phyloP scores from a whole-genome alignment of 352 stramenopile genomes.

The Phytophthora parvispora region DNA sequence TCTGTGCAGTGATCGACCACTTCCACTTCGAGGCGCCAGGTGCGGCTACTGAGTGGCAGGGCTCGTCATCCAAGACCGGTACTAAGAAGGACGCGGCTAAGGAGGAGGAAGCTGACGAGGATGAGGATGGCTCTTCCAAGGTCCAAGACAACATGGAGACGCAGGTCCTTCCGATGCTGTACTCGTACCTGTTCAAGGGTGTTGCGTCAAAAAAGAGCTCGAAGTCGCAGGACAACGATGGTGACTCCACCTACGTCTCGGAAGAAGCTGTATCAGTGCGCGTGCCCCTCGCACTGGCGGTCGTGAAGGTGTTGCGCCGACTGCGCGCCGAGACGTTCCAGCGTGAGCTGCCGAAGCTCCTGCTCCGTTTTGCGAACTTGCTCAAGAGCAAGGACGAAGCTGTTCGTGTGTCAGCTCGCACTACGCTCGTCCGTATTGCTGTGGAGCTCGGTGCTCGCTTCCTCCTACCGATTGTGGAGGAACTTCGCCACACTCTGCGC shows the following conservation, averaged over 20 bases:
- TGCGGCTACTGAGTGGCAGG: slow-evolving; percentile 49
- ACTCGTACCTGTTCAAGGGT: slow-evolving; percentile 89
- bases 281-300: slow-evolving; percentile 94
- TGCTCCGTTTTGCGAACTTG: slow-evolving; percentile 93
- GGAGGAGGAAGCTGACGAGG: slow-evolving; percentile 23
- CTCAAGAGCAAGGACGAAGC: slow-evolving; percentile 94
- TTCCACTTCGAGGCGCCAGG: slow-evolving; percentile 95
- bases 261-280: slow-evolving; percentile 74
- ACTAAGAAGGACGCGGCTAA: slow-evolving; percentile 18
- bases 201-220: slow-evolving; percentile 79
- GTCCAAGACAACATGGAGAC: slow-evolving; percentile 84
- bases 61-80: slow-evolving; percentile 1
- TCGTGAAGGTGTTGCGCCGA: slow-evolving; percentile 98
- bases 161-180: slow-evolving; percentile 89
- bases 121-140: slow-evolving; percentile 47
- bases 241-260: slow-evolving; percentile 44
- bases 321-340: slow-evolving; percentile 93
- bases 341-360: slow-evolving; percentile 94
- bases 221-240: slow-evolving; percentile 60
- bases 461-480: slow-evolving; percentile 86
- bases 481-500: slow-evolving; percentile 85
- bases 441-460: slow-evolving; percentile 90
- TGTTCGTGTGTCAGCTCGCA: slow-evolving; percentile 92
- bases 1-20: slow-evolving; percentile 96
- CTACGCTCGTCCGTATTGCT: slow-evolving; percentile 96